Conservation (phyloP, 257 asterid genomes). For the Forsythia suspensa region DNA sequence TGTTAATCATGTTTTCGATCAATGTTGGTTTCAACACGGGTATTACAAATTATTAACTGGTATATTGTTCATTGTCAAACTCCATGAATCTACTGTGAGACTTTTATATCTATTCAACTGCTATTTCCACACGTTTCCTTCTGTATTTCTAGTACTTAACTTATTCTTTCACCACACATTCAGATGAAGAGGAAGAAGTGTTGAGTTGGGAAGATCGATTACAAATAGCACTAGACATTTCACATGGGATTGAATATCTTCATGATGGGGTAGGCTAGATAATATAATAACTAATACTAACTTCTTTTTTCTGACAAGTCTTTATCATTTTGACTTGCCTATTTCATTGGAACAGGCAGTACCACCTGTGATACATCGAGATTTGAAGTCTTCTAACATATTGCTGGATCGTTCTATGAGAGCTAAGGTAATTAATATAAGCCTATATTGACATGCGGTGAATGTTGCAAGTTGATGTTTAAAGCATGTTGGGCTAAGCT, state of each 20-base stretch:
- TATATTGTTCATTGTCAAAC: neutral
- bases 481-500: neutral
- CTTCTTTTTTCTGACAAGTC: slow-evolving; percentile 4
- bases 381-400: slow-evolving; percentile 24
- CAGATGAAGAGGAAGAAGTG: slow-evolving; percentile 60
- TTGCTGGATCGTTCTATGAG: slow-evolving; percentile 24
- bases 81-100: neutral
- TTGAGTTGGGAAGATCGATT: slow-evolving; percentile 91
- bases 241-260: slow-evolving; percentile 95
- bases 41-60: neutral
- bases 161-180: slow-evolving; percentile 13
- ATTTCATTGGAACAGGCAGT: slow-evolving; percentile 28
- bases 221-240: slow-evolving; percentile 86
- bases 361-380: slow-evolving; percentile 24
- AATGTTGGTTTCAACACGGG: neutral
- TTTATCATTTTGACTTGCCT: slow-evolving; percentile 14
- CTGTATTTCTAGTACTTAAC: slow-evolving; percentile 13
- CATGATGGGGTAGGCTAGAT: slow-evolving; percentile 86
- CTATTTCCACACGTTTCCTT: slow-evolving; percentile 15
- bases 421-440: slow-evolving; percentile 21
- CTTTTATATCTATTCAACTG: slow-evolving; percentile 1
- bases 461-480: neutral
- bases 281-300: neutral
- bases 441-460: neutral
- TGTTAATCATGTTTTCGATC: neutral